Evolutionary conservation across 2,329 filamentous ascomycete species (phyloP).

Genomic region (Penicillium sp.): DNA sequence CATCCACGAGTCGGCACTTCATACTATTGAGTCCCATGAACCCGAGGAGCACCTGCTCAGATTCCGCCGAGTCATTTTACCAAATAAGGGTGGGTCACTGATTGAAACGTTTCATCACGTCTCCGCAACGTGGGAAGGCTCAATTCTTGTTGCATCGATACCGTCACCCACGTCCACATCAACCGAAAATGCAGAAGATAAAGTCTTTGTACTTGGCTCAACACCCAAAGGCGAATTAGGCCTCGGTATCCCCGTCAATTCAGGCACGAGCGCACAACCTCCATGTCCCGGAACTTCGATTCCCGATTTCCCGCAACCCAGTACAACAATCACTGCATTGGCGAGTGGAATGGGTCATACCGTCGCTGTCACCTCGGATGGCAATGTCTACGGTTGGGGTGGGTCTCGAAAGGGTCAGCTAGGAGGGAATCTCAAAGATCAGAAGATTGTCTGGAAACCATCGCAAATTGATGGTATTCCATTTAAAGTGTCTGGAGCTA

Average conservation of each 20-base stretch:
- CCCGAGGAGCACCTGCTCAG: constrained; percentile 11
- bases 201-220: constrained; percentile 58
- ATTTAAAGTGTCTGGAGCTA: constrained; percentile 61
- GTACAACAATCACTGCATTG: constrained; percentile 56
- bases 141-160: constrained; percentile 50
- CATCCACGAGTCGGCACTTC: background rate
- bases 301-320: constrained; percentile 58
- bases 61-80: constrained; percentile 28
- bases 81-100: constrained; percentile 4
- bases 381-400: constrained; percentile 82
- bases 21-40: background rate
- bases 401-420: constrained; percentile 79
- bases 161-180: background rate
- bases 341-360: constrained; percentile 73
- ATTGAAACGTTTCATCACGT: constrained; percentile 43
- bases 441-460: constrained; percentile 53
- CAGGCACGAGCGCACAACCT: no score
- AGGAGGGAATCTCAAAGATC: constrained; percentile 49
- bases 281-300: constrained; percentile 41
- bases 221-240: constrained; percentile 69
- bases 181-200: background rate
- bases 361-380: constrained; percentile 65
- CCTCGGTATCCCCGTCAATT: constrained; percentile 47
- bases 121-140: constrained; percentile 74
- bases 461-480: constrained; percentile 52